Evolutionary conservation across 2,329 filamentous ascomycete species (phyloP), one percentile per base, ranked within the genome.

Genomic region (Calonectria hongkongensis): DNA sequence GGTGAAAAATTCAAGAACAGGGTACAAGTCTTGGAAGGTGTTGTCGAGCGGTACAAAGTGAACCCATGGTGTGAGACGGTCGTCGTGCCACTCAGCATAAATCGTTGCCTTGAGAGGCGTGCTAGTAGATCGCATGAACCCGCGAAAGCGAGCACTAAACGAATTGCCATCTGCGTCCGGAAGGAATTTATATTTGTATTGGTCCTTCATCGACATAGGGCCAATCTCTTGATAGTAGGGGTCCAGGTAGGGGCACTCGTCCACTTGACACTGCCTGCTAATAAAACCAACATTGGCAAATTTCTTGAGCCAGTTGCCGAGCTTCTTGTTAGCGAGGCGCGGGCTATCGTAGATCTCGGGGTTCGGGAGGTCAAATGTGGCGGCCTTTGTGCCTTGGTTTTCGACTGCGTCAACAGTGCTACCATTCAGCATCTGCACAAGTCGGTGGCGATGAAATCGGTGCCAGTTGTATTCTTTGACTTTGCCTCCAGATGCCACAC

Each of bases 11-110:
- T 92, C 89, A 77, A 94, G 83, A 12, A 92, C 86, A 12, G 88
- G 88, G 76, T 93, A 94, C 12, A 94, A 81, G 58, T 95, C 94
- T 66, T 89, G 85, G 72, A 91, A 93, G 1, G 89, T 89, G 78
- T 93, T 93, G 81, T 94, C 92, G 78, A 95, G 87, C 2, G 94
- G 93, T 1, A 92, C 90, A 77, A 94, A 95, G 82, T 95, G 94
- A 74, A 89, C 85, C 93, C 93, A 95, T 0, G 92, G 90, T 16
- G 91, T 84, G 0, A 95, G 86, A 8, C 93, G 88, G 51, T 90
- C 88, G 80, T 95, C 93, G 80, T 95, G 93, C 94, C 94, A 95
- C 81, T 95, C 94, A 10, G 89, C 85, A 80, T 93, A 95, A 51
- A 95, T 87, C 4, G 93, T 94, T 15, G 91, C 89, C 83, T 95